These are phyloP conservation scores for Volvariella volvacea DNA, from an alignment of 1,284 basidiomycete genomes.

Conservation along the genomic window DNA sequence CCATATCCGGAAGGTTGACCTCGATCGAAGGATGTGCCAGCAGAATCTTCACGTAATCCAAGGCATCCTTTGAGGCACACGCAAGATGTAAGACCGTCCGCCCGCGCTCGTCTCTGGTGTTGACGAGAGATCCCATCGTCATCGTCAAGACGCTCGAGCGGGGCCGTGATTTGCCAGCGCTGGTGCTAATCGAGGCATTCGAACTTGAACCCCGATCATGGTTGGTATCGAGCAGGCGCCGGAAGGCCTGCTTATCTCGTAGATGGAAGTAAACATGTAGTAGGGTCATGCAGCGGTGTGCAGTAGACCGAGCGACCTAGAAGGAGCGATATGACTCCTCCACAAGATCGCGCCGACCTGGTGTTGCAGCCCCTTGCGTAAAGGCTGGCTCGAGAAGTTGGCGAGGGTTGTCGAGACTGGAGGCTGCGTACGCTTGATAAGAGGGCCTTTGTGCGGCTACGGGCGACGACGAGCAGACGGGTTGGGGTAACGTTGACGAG, in stretches of 20 bases:
- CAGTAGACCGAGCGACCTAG: slow-evolving; percentile 25
- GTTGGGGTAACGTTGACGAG: too few species aligned
- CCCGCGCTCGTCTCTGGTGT: slow-evolving; percentile 67
- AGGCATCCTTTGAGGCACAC: slow-evolving; percentile 54
- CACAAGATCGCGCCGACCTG: slow-evolving; percentile 7
- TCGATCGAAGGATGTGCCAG: slow-evolving; percentile 74
- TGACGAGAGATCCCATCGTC: slow-evolving; percentile 40
- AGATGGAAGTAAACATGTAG: slow-evolving; percentile 79
- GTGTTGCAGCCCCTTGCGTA: too few species aligned
- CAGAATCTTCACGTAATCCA: slow-evolving; percentile 81
- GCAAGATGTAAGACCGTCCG: slow-evolving; percentile 84
- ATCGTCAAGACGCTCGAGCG: slow-evolving; percentile 39
- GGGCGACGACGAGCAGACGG: too few species aligned
- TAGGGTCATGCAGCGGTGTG: slow-evolving; percentile 55
- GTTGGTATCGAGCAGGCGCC: slow-evolving; percentile 65
- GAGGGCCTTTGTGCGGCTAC: too few species aligned
- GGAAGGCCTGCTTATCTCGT: slow-evolving; percentile 76
- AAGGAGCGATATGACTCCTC: slow-evolving; percentile 16
- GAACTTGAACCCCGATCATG: slow-evolving; percentile 21
- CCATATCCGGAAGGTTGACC: slow-evolving; percentile 78
- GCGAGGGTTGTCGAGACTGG: too few species aligned
- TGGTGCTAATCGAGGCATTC: slow-evolving; percentile 26
- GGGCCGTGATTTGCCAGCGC: slow-evolving; percentile 63
- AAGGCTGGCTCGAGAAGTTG: too few species aligned
- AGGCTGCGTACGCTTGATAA: too few species aligned